Evolutionary conservation across 164 flowering plant genomes (phyloP), one percentile per base, ranked within the genome.

Genomic region (Paratinospora sagittata): DNA sequence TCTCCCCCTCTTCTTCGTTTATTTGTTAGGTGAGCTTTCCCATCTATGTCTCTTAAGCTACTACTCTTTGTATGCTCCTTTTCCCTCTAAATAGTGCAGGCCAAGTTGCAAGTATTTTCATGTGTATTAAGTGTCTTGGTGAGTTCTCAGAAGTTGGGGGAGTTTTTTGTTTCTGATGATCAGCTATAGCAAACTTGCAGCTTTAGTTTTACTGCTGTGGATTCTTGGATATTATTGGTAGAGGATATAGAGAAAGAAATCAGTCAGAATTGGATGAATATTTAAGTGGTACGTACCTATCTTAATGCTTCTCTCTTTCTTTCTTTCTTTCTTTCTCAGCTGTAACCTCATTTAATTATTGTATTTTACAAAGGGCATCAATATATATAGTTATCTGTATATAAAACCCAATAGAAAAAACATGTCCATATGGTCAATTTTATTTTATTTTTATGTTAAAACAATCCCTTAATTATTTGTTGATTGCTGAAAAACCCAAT

Each of bases 11-110:
- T 34, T n/a, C n/a, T n/a, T n/a, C n/a, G n/a, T 13, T 41, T 2
- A 17, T 49, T 33, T 23, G 30, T 36, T 33, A 49, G 47, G 61
- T 47, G 43, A 63, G 63, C 68, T 63, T 73, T 34, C 61, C 70
- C 47, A 43, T 67, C 41, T 34, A 27, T 67, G 61, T 55, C 61
- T 55, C 26, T 55, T 19, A 19, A 13, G 55, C 55, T 47, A 14
- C 11, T 19, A 10, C 14, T 10, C 55, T 47, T 47, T 19, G 1
- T 11, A 13, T 19, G 0, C 61, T 55, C 61, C 14, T n/a, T 55
- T 9, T 55, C 61, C 6, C 61, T 55, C 61, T 55, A 55, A 55
- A 55, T 55, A 17, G 61, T n/a, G 24, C 61, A 52, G 19, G 13
- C 34, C 34, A 4, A 43, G 61, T 8, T 19, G 61, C 24, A 55